Evolutionary conservation across 1,284 basidiomycete species (phyloP).

Genomic region (Pterulicium gracile): DNA sequence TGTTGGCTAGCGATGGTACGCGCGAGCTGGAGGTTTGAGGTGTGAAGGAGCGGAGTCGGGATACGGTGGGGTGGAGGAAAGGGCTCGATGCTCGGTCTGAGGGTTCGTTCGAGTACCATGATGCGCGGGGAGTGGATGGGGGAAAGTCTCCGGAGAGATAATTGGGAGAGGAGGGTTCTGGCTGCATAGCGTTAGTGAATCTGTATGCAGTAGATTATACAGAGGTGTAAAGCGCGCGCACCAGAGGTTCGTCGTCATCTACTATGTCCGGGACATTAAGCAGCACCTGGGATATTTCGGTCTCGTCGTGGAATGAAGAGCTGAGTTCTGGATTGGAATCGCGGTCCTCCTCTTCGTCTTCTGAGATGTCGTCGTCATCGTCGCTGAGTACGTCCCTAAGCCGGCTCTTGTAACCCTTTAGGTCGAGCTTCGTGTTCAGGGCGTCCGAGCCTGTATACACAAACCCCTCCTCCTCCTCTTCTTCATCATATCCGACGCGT

Average conservation of each 20-base stretch:
- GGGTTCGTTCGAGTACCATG: constrained; percentile 11
- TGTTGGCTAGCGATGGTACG: constrained; percentile 35
- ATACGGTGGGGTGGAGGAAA: constrained; percentile 70
- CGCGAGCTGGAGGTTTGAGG: constrained; percentile 45
- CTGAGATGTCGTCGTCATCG: constrained; percentile 36
- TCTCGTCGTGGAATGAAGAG: too few species aligned
- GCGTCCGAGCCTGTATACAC: constrained; percentile 65
- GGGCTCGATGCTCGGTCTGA: constrained; percentile 30
- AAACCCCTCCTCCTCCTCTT: constrained; percentile 52
- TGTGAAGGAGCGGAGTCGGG: constrained; percentile 66
- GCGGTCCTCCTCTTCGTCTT: constrained; percentile 31
- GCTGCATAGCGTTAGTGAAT: constrained; percentile 9
- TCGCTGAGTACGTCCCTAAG: constrained; percentile 53
- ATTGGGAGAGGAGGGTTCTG: constrained; percentile 15
- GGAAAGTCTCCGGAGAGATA: constrained; percentile 31
- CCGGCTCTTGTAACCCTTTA: constrained; percentile 48
- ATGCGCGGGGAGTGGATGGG: constrained; percentile 27
- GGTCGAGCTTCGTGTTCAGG: constrained; percentile 17
- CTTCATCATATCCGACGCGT: constrained; percentile 30
- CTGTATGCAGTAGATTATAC: constrained; percentile 6
- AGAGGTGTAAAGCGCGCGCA: constrained; percentile 19
- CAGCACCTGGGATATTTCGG: constrained; percentile 26
- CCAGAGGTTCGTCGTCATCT: constrained; percentile 25
- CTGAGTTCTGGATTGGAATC: constrained; percentile 32
- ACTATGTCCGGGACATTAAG: constrained; percentile 16